Evolutionary conservation across 306 rosid genomes (phyloP), one percentile per base, ranked within the genome.

Genomic region (Calophaca sinica): DNA sequence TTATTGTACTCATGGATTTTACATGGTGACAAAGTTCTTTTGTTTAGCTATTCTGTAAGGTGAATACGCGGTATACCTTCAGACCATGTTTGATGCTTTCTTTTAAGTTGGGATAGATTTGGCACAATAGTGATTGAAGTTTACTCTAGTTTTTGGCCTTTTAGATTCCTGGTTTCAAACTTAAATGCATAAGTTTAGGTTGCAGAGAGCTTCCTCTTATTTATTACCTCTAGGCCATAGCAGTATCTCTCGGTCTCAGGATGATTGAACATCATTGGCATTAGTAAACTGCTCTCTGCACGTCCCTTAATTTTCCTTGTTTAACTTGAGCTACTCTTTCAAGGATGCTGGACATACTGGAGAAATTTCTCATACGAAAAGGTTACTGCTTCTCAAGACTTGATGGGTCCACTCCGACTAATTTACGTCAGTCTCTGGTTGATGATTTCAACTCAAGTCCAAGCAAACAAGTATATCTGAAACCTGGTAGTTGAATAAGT

Each of bases 31-130:
- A 94, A 94, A 87, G 86, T 91, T 82, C 98, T 94, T 78, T 62
- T 94, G 87, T 94, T 94, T 84, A 94, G 98, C 84, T 89, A 91
- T 83, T 94, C 94, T 53, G 98, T 91, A 82, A 89, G 97, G 98
- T 94, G 70, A 87, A 86, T 81, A 82, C 85, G 86, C 81, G 68
- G 77, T 45, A 3, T 36, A 33, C 61, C 69, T 76, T 75, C 62
- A 39, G 63, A 70, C 45, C 63, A 29, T 66, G 62, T 53, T 74
- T 50, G 31, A 57, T 68, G 4, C 52, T 45, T 65, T 71, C 28
- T 20, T 61, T 49, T 10, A 46, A 53, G 62, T 49, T 73, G 41
- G 72, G 35, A 62, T 72, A 69, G 70, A 68, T 55, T 72, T 62
- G 41, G 48, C 26, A 72, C 15, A 8, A 46, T 9, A 52, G 51